Conservation (phyloP, 2,329 filamentous ascomycete species). For the Cryphonectria radicalis region DNA sequence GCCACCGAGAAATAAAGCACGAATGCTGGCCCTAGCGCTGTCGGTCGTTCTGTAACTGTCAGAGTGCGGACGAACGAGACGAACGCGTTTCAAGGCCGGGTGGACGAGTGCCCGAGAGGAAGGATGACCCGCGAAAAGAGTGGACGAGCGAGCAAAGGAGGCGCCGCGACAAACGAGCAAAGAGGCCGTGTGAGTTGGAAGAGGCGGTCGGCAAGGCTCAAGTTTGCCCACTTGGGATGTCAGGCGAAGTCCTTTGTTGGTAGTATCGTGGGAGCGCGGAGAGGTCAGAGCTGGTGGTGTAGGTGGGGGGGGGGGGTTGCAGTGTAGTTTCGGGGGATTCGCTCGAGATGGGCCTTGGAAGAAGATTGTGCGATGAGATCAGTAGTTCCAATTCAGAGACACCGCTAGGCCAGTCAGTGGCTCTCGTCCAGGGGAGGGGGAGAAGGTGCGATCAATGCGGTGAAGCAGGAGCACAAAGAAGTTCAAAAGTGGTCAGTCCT, state of each 20-base stretch:
- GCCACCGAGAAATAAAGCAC: background rate
- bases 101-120: slow-evolving; percentile 8
- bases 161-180: background rate
- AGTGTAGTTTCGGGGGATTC: background rate
- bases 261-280: background rate
- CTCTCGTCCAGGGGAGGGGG: background rate
- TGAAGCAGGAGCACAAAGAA: background rate
- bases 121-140: background rate
- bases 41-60: background rate
- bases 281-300: background rate
- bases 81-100: slow-evolving; percentile 12
- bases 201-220: background rate
- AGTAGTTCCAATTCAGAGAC: background rate
- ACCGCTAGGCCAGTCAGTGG: background rate
- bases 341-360: background rate
- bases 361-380: background rate
- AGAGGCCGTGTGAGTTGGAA: too few relatives aligned
- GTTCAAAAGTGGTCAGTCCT: background rate
- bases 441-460: background rate
- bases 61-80: background rate
- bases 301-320: background rate
- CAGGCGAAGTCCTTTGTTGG: background rate
- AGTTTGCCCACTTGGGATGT: background rate
- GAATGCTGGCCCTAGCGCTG: background rate
- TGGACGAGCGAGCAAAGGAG: background rate